Evolutionary conservation across 305 asterid genomes (phyloP).

Genomic region (Coffea humblotiana): DNA sequence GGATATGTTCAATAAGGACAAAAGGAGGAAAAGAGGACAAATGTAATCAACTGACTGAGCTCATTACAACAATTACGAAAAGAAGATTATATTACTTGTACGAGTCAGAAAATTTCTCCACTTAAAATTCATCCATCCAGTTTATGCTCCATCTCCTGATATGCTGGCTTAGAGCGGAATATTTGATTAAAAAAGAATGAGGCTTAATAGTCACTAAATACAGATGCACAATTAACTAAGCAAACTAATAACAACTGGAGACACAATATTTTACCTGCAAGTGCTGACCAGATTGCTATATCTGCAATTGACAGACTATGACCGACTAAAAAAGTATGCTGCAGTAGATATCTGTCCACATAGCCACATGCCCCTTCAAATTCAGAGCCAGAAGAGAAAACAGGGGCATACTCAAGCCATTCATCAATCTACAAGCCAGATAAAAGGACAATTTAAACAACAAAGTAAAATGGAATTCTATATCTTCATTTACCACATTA

Average conservation of each 20-base stretch:
- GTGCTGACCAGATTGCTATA: constrained; percentile 79
- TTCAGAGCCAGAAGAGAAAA: constrained; percentile 72
- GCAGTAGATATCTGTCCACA: constrained; percentile 63
- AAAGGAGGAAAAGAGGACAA: not conserved
- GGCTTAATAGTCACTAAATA: not conserved
- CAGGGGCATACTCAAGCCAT: constrained; percentile 78
- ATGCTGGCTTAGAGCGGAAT: not conserved
- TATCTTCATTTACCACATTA: not conserved
- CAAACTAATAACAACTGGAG: not conserved
- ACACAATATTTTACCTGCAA: constrained; percentile 54
- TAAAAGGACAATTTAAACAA: not conserved
- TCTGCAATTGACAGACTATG: constrained; percentile 73
- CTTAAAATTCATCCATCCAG: not conserved
- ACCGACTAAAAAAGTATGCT: constrained; percentile 66
- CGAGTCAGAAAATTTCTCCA: not conserved
- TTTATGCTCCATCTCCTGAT: not conserved
- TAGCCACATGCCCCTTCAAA: constrained; percentile 83
- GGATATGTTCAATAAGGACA: not conserved
- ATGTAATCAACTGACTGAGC: not conserved
- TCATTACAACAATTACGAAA: not conserved
- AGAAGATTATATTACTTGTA: not conserved
- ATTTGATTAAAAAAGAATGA: not conserved
- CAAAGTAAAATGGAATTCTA: not conserved
- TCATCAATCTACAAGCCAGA: constrained; percentile 59
- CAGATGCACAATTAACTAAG: not conserved